These are phyloP conservation scores for Aspergillus costaricaensis DNA, from an alignment of 2,329 filamentous ascomycete species.

Conservation along the genomic window DNA sequence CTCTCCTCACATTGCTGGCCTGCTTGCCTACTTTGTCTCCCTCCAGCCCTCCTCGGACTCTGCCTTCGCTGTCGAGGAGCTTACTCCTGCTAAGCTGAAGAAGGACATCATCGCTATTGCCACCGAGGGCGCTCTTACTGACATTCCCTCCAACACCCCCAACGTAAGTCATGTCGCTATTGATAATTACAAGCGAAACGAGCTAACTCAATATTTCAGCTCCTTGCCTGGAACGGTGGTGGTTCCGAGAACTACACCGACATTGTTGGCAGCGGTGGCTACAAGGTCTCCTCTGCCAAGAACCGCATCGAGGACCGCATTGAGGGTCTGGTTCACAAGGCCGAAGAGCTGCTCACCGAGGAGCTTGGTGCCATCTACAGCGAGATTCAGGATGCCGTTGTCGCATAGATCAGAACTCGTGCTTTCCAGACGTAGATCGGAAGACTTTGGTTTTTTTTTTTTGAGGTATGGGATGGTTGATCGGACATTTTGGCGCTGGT, in stretches of 20 bases:
- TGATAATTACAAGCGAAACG: neutral
- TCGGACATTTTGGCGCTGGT: slow-evolving; percentile 31
- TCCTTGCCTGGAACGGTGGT: slow-evolving; percentile 98
- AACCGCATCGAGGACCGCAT: slow-evolving; percentile 42
- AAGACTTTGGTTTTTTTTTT: slow-evolving; percentile 9
- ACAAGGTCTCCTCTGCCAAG: slow-evolving; percentile 53
- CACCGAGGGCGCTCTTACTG: slow-evolving; percentile 73
- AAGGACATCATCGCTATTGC: slow-evolving; percentile 78
- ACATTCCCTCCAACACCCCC: slow-evolving; percentile 81
- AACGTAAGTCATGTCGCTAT: slow-evolving; percentile 61
- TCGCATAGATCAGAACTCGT: slow-evolving; percentile 46
- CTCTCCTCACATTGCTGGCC: slow-evolving; percentile 93
- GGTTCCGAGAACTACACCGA: slow-evolving; percentile 86
- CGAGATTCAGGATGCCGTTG: slow-evolving; percentile 44
- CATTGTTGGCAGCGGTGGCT: slow-evolving; percentile 74
- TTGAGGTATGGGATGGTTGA: slow-evolving; percentile 24
- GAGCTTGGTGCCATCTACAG: slow-evolving; percentile 52
- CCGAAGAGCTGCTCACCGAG: slow-evolving; percentile 47
- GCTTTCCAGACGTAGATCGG: slow-evolving; percentile 9
- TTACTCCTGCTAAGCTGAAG: slow-evolving; percentile 95
- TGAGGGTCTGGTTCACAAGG: slow-evolving; percentile 48
- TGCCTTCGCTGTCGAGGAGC: slow-evolving; percentile 82
- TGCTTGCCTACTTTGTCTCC: slow-evolving; percentile 96
- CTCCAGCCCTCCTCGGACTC: slow-evolving; percentile 90
- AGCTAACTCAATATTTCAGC: slow-evolving; percentile 42